A percentile compares a stretch with the other conserved stretches of the same genome.
These are phyloP conservation scores for Phoenix dactylifera DNA, from an alignment of 176 grass and related monocot species.

Conservation along the genomic window DNA sequence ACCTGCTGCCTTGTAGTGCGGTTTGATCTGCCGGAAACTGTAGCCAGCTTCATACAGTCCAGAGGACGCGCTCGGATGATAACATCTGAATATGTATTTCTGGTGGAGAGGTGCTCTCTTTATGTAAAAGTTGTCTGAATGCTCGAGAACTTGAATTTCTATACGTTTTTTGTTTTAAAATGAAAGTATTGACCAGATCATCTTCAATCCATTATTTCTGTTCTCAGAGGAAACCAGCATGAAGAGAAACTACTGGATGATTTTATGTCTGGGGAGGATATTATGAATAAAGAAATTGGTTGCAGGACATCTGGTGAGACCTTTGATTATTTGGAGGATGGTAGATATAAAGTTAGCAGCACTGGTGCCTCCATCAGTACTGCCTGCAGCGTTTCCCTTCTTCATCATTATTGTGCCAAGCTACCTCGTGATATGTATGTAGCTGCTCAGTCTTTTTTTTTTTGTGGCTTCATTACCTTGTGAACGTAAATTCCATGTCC, in stretches of 20 bases:
- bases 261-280: slow-evolving; percentile 55
- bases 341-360: slow-evolving; percentile 49
- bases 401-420: slow-evolving; percentile 75
- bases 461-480: neutral
- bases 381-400: slow-evolving; percentile 68
- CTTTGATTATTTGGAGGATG: slow-evolving; percentile 69
- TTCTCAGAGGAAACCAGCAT: slow-evolving; percentile 59
- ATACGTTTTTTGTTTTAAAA: slow-evolving; percentile 3
- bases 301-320: slow-evolving; percentile 58
- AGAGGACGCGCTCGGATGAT: slow-evolving; percentile 83
- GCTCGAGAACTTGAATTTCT: slow-evolving; percentile 13
- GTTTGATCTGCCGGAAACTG: slow-evolving; percentile 94
- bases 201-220: neutral
- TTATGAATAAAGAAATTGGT: slow-evolving; percentile 76
- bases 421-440: slow-evolving; percentile 84
- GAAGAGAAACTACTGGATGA: slow-evolving; percentile 67
- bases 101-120: slow-evolving; percentile 61
- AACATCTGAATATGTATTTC: slow-evolving; percentile 75
- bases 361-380: slow-evolving; percentile 92
- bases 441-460: slow-evolving; percentile 9
- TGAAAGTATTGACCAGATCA: too few relatives aligned
- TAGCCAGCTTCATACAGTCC: slow-evolving; percentile 88
- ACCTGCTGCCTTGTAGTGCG: slow-evolving; percentile 92
- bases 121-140: neutral
- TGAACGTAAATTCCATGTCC: too few relatives aligned